Base-by-base conservation (phyloP, 768 basidiomycete species). In the Boletus rubescentipes region DNA sequence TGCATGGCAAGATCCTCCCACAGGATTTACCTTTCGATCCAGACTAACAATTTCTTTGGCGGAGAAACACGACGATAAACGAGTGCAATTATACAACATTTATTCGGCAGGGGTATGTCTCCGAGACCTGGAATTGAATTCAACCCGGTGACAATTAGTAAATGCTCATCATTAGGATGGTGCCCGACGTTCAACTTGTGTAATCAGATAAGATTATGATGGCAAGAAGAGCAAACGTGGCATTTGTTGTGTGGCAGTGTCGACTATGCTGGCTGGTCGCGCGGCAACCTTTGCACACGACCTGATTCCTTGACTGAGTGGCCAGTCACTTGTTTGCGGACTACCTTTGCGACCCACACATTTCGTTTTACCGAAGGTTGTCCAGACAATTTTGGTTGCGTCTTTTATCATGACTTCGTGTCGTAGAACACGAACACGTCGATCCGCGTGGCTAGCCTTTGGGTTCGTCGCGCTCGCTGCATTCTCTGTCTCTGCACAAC, bases 371-470 rank as follows among this genome's bases (percentile, higher is more conserved):
- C n/a, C 15, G 12, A 31, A 42, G 23, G 26, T 16, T 26, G n/a
- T 5, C 41, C 38, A 16, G 23, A 30, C 16, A 15, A 15, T 20
- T 47, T 26, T 32, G 31, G 35, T 11, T 9, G 35, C 12, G 38
- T 50, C 23, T 14, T 35, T 18, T 31, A 31, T 8, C 23, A 71
- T 71, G 68, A 20, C 54, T 36, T 21, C 41, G 44, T 55, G 65
- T 59, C 57, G 46, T 30, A 50, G 58, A 54, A 54, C 61, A 44
- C 62, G 58, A 36, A 64, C 59, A 55, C 65, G 73, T 59, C 80
- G 79, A 62, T 80, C 80, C 42, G 72, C 77, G 43, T 86, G 84
- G 83, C 67, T 85, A 41, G 81, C 82, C 45, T 83, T 84, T 69
- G 81, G 79, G 52, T 74, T 86, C 58, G 71, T 84, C 59, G 79